These are phyloP conservation scores for Detonula confervacea DNA, from an alignment of 352 stramenopile species.

Conservation along the genomic window DNA sequence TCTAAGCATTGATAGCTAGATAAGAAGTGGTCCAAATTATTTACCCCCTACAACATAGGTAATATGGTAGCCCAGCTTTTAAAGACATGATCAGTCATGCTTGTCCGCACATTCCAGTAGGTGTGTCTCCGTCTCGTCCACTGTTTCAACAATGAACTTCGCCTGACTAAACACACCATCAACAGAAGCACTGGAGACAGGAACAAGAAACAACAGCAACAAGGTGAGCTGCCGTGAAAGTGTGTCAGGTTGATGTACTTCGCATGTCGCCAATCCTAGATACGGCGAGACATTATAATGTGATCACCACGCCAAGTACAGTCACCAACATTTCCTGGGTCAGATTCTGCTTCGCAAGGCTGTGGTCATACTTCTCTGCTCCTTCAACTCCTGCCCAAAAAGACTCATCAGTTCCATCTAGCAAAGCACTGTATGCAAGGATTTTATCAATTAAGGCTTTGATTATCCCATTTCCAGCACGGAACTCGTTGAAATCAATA, in stretches of 20 bases:
- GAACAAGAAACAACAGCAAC: constrained; percentile 19
- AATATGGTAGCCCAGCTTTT: too few relatives aligned
- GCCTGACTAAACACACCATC: constrained; percentile 6
- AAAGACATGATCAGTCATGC: too few relatives aligned
- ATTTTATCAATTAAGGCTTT: constrained; percentile 12
- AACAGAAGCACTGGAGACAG: constrained; percentile 10
- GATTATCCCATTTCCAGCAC: constrained; percentile 3
- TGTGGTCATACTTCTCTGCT: constrained; percentile 6
- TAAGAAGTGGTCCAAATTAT: too few relatives aligned
- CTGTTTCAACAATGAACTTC: constrained; percentile 20
- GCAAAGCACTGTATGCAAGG: not conserved
- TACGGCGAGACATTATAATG: constrained; percentile 2
- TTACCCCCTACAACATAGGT: too few relatives aligned
- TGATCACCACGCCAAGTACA: constrained; percentile 17
- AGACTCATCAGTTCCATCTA: not conserved
- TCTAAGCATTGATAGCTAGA: too few relatives aligned
- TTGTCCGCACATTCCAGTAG: constrained; percentile 8
- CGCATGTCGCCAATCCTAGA: constrained; percentile 7
- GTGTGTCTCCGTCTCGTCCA: constrained; percentile 12
- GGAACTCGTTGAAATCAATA: constrained; percentile 24
- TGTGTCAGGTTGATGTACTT: not conserved
- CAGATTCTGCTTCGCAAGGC: not conserved
- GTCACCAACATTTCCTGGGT: constrained; percentile 10
- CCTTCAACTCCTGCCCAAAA: constrained; percentile 17
- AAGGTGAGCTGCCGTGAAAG: constrained; percentile 12